Percentiles rank a stretch among this genome's conserved stretches.
Conservation (phyloP, 2,329 filamentous ascomycete species). For the Pyricularia grisea region DNA sequence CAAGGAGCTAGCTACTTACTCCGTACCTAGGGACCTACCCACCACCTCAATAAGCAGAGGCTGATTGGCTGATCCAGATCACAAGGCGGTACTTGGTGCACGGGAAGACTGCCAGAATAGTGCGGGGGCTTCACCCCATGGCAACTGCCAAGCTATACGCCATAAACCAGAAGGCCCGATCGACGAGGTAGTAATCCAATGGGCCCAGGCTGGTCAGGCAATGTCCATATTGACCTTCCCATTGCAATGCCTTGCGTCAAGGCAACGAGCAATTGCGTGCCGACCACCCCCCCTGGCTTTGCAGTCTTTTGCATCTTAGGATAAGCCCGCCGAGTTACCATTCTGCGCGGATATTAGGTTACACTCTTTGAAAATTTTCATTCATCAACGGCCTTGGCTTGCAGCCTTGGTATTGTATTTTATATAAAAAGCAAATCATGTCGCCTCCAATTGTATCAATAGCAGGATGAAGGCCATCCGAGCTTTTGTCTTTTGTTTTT, state of each 20-base stretch:
- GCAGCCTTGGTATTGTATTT: background rate
- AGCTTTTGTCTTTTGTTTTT: background rate
- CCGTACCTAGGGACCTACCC: no score
- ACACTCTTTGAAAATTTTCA: background rate
- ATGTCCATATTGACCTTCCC: slow-evolving; percentile 1
- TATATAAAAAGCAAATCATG: background rate
- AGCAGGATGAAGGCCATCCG: background rate
- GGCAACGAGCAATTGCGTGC: slow-evolving; percentile 1
- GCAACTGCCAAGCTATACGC: background rate
- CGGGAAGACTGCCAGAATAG: background rate
- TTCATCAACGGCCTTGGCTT: background rate
- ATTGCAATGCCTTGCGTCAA: slow-evolving; percentile 3
- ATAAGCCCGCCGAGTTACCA: background rate
- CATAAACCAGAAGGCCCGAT: background rate
- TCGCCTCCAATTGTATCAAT: background rate
- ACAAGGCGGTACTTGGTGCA: background rate
- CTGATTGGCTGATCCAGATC: background rate
- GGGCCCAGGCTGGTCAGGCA: background rate
- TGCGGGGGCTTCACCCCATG: background rate
- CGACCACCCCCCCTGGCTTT: background rate
- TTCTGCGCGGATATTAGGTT: background rate
- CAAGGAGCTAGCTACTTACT: no score
- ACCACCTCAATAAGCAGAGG: background rate
- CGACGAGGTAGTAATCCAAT: background rate
- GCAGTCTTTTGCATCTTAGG: background rate